Evolutionary conservation across 768 basidiomycete species (phyloP).

Genomic region (Amanita inopinata): DNA sequence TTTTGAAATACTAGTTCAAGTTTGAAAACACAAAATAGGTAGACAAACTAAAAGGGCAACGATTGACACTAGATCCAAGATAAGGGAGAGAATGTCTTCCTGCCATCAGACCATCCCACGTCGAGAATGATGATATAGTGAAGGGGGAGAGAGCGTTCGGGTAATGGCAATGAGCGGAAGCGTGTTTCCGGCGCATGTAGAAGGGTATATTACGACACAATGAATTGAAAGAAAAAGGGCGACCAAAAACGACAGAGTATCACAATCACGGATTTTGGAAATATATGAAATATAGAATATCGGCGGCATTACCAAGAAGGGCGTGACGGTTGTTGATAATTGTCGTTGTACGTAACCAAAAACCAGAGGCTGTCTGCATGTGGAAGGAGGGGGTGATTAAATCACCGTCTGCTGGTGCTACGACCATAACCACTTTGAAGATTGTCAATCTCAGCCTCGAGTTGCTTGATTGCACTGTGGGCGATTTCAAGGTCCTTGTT

Average conservation of each 20-base stretch:
- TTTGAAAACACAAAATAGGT: background rate
- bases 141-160: background rate
- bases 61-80: constrained; percentile 7
- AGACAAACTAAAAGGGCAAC: background rate
- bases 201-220: constrained; percentile 8
- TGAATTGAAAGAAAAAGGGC: background rate
- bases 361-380: too few relatives aligned
- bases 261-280: background rate
- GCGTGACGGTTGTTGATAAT: background rate
- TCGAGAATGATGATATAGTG: background rate
- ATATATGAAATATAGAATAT: constrained; percentile 7
- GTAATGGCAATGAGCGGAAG: background rate
- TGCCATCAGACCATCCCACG: constrained; percentile 4
- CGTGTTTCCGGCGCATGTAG: background rate
- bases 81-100: constrained; percentile 2
- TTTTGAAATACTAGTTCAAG: too few relatives aligned
- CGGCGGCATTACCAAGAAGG: background rate
- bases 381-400: background rate
- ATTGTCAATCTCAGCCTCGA: constrained; percentile 86
- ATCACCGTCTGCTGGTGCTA: constrained; percentile 56
- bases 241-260: too few relatives aligned
- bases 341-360: background rate
- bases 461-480: constrained; percentile 82
- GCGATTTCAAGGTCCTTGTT: constrained; percentile 97
- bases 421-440: constrained; percentile 81